Percentiles rank a stretch among this genome's conserved stretches.
Evolutionary conservation across 495 filamentous ascomycete species (phyloP).

Genomic region (Aspergillus kassunensis): DNA sequence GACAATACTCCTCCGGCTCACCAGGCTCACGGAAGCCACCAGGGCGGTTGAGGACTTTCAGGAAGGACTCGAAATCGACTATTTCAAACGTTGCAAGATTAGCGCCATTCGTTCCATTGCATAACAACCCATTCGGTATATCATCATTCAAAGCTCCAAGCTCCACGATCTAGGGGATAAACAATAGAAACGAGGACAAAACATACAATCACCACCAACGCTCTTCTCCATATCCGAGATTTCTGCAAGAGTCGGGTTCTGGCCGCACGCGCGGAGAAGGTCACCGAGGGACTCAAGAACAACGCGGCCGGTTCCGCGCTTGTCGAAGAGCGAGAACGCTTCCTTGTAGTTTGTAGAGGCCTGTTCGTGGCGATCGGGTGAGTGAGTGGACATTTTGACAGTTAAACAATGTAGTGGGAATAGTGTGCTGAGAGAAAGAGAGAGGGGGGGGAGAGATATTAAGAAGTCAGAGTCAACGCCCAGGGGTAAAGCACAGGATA

Average conservation of each 20-base stretch:
- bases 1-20: constrained; percentile 95
- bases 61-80: constrained; percentile 99
- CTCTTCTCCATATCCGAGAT: constrained; percentile 84
- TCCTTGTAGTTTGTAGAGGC: constrained; percentile 99
- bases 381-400: constrained; percentile 16
- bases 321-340: constrained; percentile 98
- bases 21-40: constrained; percentile 97
- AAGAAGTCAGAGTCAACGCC: background rate
- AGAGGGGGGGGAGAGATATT: background rate
- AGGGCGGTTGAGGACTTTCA: constrained; percentile 91
- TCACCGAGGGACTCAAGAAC: constrained; percentile 82
- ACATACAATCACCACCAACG: constrained; percentile 85
- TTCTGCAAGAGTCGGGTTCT: constrained; percentile 94
- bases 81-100: background rate
- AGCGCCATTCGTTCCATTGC: too few species aligned
- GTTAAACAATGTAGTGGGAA: too few species aligned
- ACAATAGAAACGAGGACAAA: background rate
- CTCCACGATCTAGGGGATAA: too few species aligned
- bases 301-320: constrained; percentile 91
- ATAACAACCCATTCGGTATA: too few species aligned
- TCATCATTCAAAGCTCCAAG: too few species aligned
- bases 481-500: background rate
- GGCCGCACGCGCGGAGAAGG: constrained; percentile 90
- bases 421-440: background rate
- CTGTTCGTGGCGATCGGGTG: constrained; percentile 51